Percentiles rank a stretch among this genome's conserved stretches.
These are phyloP conservation scores for Dendrocalamus latiflorus DNA, from an alignment of 202 grass and related monocot species.

Conservation along the genomic window DNA sequence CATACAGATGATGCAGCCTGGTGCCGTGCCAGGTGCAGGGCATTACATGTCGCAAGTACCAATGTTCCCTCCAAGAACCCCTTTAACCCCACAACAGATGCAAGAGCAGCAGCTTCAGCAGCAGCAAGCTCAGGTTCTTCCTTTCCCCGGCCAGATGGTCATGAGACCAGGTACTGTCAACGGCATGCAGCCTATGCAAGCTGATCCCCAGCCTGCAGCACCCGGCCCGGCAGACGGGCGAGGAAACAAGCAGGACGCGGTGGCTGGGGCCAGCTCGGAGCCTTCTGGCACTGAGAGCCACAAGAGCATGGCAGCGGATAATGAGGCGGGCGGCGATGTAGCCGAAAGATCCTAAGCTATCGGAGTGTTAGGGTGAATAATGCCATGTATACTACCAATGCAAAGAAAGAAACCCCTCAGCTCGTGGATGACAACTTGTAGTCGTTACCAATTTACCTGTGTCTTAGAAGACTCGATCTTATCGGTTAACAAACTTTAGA, in stretches of 20 bases:
- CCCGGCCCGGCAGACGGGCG: slow-evolving; percentile 14
- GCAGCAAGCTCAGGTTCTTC: slow-evolving; percentile 57
- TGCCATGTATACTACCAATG: slow-evolving; percentile 44
- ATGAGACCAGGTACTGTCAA: slow-evolving; percentile 60
- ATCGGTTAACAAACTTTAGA: slow-evolving; percentile 34
- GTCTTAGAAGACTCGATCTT: not conserved
- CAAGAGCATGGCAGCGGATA: slow-evolving; percentile 45
- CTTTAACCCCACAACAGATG: slow-evolving; percentile 66
- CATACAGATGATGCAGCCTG: slow-evolving; percentile 60
- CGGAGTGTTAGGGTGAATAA: slow-evolving; percentile 29
- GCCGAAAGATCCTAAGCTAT: slow-evolving; percentile 29
- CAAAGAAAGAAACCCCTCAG: slow-evolving; percentile 24
- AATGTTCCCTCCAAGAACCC: slow-evolving; percentile 76
- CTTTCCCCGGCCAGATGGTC: slow-evolving; percentile 59
- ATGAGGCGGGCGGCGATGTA: slow-evolving; percentile 28
- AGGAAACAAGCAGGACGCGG: slow-evolving; percentile 50
- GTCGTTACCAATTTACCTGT: slow-evolving; percentile 1
- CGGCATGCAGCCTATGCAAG: slow-evolving; percentile 64
- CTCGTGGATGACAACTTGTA: slow-evolving; percentile 22
- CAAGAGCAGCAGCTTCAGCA: slow-evolving; percentile 69
- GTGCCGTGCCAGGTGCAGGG: slow-evolving; percentile 45
- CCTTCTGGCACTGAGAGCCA: slow-evolving; percentile 47
- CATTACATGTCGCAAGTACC: slow-evolving; percentile 71
- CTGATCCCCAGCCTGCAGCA: slow-evolving; percentile 32
- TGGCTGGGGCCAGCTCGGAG: slow-evolving; percentile 19